These are phyloP conservation scores for Magnolia officinalis DNA, from an alignment of 164 flowering plant species.

Conservation along the genomic window DNA sequence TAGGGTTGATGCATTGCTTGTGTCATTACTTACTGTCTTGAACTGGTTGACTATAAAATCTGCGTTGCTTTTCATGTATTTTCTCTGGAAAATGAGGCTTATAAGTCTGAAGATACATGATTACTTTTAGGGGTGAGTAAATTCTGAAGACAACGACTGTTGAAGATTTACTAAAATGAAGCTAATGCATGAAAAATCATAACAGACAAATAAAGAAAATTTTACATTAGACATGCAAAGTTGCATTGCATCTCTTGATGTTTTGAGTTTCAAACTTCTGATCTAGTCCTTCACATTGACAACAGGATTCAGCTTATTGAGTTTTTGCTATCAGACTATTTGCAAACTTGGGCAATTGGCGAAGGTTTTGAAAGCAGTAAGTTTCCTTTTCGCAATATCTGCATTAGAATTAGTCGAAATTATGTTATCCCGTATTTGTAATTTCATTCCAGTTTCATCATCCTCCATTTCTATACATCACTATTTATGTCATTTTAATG, in stretches of 20 bases:
- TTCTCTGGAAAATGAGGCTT: too few species aligned
- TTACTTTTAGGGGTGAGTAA: too few species aligned
- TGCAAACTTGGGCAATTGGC: conserved; percentile 47
- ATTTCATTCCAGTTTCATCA: background rate
- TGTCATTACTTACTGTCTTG: too few species aligned
- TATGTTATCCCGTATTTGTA: background rate
- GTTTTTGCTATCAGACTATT: conserved; percentile 64
- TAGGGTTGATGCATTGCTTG: too few species aligned
- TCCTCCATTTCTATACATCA: background rate
- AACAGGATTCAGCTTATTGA: conserved; percentile 90
- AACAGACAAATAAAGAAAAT: too few species aligned
- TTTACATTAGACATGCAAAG: background rate
- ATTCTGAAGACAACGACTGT: too few species aligned
- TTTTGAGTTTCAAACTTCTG: background rate
- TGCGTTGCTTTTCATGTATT: too few species aligned
- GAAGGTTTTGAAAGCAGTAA: conserved; percentile 58
- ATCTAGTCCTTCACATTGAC: conserved; percentile 7
- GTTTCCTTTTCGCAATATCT: conserved; percentile 12
- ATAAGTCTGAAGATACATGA: too few species aligned
- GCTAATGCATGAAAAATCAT: too few species aligned
- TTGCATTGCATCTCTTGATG: background rate
- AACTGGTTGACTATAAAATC: too few species aligned
- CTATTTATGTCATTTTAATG: too few species aligned
- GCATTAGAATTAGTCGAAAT: background rate
- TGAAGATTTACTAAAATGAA: too few species aligned